phyloP scores from a whole-genome alignment of 805 yeast genomes.

The Pichia gijzeniarum region DNA sequence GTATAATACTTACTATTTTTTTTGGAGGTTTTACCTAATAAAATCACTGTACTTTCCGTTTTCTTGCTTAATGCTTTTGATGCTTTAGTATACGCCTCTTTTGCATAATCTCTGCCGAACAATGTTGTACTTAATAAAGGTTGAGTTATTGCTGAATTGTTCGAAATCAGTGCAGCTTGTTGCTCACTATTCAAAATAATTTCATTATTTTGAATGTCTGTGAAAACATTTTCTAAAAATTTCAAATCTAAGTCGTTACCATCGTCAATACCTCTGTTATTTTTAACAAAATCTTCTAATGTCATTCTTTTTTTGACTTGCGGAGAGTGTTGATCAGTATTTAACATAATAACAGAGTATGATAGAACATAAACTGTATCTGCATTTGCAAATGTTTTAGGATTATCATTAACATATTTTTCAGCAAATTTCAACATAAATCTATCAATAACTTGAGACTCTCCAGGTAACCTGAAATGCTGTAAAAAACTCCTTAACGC shows the following conservation, averaged over 20 bases:
- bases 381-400: slow-evolving; percentile 81
- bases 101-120: slow-evolving; percentile 59
- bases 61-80: slow-evolving; percentile 86
- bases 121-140: slow-evolving; percentile 39
- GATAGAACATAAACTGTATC: slow-evolving; percentile 91
- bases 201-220: slow-evolving; percentile 77
- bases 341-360: slow-evolving; percentile 85
- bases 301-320: slow-evolving; percentile 87
- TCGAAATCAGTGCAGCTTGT: slow-evolving; percentile 79
- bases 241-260: slow-evolving; percentile 78
- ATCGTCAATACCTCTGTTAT: slow-evolving; percentile 90
- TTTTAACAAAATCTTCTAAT: slow-evolving; percentile 74
- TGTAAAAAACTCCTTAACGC: slow-evolving; percentile 83
- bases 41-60: slow-evolving; percentile 76
- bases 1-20: slow-evolving; percentile 68
- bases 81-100: slow-evolving; percentile 87
- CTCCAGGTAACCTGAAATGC: slow-evolving; percentile 92
- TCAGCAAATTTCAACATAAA: slow-evolving; percentile 96
- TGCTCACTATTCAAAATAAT: slow-evolving; percentile 91
- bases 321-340: slow-evolving; percentile 89
- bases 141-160: slow-evolving; percentile 37
- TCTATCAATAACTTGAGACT: slow-evolving; percentile 95
- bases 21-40: slow-evolving; percentile 45
- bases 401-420: slow-evolving; percentile 82
- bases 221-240: slow-evolving; percentile 58